Base-by-base conservation (phyloP, 495 filamentous ascomycete species). In the Hypoxylon rickii region DNA sequence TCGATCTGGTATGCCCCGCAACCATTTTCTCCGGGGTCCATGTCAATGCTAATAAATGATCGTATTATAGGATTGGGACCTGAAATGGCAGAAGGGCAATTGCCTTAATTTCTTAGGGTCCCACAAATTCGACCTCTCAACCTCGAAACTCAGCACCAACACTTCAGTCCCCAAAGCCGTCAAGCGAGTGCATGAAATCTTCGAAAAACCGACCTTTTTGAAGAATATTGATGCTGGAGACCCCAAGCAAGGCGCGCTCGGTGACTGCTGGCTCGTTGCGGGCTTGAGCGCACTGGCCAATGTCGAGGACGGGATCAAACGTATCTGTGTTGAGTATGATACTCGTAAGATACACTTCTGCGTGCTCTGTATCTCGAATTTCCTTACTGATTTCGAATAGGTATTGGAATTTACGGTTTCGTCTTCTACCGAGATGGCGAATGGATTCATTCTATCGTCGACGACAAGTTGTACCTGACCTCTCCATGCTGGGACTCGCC, bases 371-470 rank as follows among this genome's bases (percentile, higher is more conserved):
- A 26, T 17, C 7, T 16, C 20, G 1, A 20, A 16, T 7, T 0
- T 2, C 45, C 15, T 15, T 19, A n/a, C 36, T 7, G 18, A 49
- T 65, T 10, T 64, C 42, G 26, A 7, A 7, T 11, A 73, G 76
- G 78, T 43, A 84, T 96, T 51, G 93, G 93, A 13, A 92, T 97
- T 11, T 97, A 97, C 66, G 93, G 93, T 0, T 97, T 97, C 68
- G 92, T 97, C 26, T 96, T 97, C 70, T 86, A 91, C 70, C 79
- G 93, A 73, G 93, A 97, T 67, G 92, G 92, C 31, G 91, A 96
- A 69, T 97, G 93, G 93, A 88, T 90, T 45, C 90, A 91, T 51
- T 90, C 88, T 39, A 90, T 97, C 49, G 84, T 97, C 34, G 93
- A 97, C 64, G 80, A 83, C 64, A 82, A 83, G 67, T 74, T 96